Evolutionary conservation across 2,329 filamentous ascomycete species (phyloP).

Genomic region (Fusarium sp.): DNA sequence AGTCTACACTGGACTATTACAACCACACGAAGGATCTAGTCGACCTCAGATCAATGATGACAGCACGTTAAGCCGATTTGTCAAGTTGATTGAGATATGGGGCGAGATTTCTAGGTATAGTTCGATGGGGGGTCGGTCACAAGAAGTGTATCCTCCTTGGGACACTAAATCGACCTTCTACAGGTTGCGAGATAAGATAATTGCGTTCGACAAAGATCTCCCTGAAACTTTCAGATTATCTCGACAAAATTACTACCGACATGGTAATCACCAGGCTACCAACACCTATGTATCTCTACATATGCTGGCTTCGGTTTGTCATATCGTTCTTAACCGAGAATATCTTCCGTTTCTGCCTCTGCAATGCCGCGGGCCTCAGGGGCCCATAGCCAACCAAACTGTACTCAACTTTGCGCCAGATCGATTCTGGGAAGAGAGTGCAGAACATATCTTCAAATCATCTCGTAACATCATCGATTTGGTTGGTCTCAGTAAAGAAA

Average conservation of each 20-base stretch:
- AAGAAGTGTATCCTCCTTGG: constrained; percentile 67
- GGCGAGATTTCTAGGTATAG: constrained; percentile 67
- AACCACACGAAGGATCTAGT: constrained; percentile 5
- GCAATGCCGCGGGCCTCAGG: not conserved
- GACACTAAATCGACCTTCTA: constrained; percentile 63
- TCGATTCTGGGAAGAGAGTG: not conserved
- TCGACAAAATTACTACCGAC: constrained; percentile 38
- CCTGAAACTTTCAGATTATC: constrained; percentile 67
- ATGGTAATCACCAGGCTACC: constrained; percentile 57
- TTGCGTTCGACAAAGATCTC: constrained; percentile 51
- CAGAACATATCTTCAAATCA: constrained; percentile 50
- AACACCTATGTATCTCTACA: constrained; percentile 1
- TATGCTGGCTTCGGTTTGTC: constrained; percentile 1
- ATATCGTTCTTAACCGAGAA: constrained; percentile 6
- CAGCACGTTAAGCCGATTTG: constrained; percentile 61
- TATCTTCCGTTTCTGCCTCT: not conserved
- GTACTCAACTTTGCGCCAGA: not conserved
- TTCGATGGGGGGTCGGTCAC: constrained; percentile 61
- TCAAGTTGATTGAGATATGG: constrained; percentile 67
- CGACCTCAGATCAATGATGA: constrained; percentile 50
- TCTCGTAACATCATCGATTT: constrained; percentile 72
- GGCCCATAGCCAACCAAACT: not conserved
- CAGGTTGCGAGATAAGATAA: constrained; percentile 60
- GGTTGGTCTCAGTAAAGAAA: constrained; percentile 68
- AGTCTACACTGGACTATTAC: constrained; percentile 62